Evolutionary conservation across 176 grass and related monocot genomes (phyloP).

Genomic region (Otatea glauca): DNA sequence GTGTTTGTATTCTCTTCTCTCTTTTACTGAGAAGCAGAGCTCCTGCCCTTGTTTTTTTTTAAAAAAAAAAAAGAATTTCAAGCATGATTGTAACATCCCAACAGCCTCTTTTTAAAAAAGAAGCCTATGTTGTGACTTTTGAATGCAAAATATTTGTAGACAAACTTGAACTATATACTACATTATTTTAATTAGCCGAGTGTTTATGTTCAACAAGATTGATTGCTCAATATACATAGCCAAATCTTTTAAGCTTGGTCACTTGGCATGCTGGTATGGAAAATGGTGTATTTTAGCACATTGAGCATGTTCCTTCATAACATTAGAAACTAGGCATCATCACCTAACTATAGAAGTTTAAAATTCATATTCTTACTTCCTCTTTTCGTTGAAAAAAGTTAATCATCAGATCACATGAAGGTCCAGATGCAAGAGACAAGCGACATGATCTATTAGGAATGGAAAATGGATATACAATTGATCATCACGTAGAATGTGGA

Average conservation of each 20-base stretch:
- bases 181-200: conserved; percentile 19
- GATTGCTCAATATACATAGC: background rate
- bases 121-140: background rate
- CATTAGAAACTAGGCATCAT: conserved; percentile 6
- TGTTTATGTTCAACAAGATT: conserved; percentile 14
- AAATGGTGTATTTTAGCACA: background rate
- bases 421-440: conserved; percentile 93
- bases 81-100: background rate
- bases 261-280: conserved; percentile 6
- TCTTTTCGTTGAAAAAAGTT: conserved; percentile 72
- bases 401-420: conserved; percentile 99
- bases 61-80: too few species aligned
- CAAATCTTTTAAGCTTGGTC: background rate
- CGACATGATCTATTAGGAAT: conserved; percentile 78
- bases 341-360: background rate
- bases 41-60: too few species aligned
- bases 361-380: conserved; percentile 44
- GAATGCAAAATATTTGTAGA: background rate
- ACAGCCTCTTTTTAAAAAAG: background rate
- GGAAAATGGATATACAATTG: conserved; percentile 94
- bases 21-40: too few species aligned
- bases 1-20: too few species aligned
- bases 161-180: conserved; percentile 6
- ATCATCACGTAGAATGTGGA: conserved; percentile 84
- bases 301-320: conserved; percentile 9